phyloP scores from a whole-genome alignment of 177 flowering plant species.

The Telopea speciosissima region DNA sequence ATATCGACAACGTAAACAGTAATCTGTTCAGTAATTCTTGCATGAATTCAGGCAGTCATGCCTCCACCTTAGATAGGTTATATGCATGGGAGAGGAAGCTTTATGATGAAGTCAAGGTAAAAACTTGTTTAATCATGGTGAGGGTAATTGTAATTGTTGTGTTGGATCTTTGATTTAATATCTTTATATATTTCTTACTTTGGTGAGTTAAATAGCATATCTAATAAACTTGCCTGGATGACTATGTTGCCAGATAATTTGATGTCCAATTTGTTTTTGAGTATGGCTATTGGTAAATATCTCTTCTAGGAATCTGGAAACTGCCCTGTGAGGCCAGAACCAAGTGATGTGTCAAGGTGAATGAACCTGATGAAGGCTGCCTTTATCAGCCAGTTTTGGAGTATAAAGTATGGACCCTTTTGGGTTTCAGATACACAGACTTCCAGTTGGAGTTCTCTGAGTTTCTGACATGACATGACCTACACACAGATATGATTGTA shows the following conservation, averaged over 20 bases:
- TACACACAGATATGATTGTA: no score
- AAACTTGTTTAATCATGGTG: not conserved
- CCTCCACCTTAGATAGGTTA: slow-evolving; percentile 88
- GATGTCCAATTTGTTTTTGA: no score
- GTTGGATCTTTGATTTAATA: not conserved
- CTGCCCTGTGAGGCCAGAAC: no score
- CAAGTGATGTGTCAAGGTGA: not conserved
- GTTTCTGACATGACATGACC: not conserved
- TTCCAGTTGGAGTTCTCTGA: not conserved
- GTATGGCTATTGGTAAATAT: no score
- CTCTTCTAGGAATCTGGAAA: no score
- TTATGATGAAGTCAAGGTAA: slow-evolving; percentile 97
- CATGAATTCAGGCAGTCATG: slow-evolving; percentile 95
- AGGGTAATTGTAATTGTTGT: not conserved
- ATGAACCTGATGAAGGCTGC: not conserved
- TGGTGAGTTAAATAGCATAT: not conserved
- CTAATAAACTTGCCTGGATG: not conserved
- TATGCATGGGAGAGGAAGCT: slow-evolving; percentile 98
- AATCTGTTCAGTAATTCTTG: slow-evolving; percentile 49
- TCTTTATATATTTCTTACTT: not conserved
- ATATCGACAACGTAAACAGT: slow-evolving; percentile 36
- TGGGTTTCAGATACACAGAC: not conserved
- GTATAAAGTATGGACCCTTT: not conserved
- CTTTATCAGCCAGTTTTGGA: not conserved
- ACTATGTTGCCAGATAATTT: no score